Conservation (phyloP, 805 yeast genomes). For the Kodamaea hsintzibuensis region DNA sequence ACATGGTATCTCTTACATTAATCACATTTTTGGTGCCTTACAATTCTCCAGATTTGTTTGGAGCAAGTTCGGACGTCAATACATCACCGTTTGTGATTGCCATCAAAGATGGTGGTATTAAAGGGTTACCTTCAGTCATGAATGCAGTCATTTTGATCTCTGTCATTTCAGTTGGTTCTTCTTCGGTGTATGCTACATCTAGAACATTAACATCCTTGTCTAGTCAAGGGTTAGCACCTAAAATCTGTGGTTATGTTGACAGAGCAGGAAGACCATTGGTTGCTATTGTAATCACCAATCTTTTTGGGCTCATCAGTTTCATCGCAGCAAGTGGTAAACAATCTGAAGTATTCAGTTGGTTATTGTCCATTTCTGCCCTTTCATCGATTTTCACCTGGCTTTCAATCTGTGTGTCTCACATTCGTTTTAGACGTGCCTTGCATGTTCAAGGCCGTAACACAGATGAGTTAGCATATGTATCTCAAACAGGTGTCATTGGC, state of each 20-base stretch:
- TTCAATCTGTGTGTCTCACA: conserved; percentile 26
- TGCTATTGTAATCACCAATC: conserved; percentile 51
- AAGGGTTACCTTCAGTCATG: conserved; percentile 62
- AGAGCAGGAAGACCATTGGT: conserved; percentile 67
- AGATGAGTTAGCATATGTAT: conserved; percentile 23
- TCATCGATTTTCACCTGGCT: conserved; percentile 31
- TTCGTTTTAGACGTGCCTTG: conserved; percentile 28
- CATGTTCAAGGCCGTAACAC: conserved; percentile 22
- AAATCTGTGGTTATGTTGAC: conserved; percentile 59
- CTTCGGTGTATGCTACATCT: conserved; percentile 69
- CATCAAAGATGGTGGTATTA: conserved; percentile 60
- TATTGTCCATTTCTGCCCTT: conserved; percentile 27
- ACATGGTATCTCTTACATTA: conserved; percentile 30
- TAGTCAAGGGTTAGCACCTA: conserved; percentile 64
- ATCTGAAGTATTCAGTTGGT: conserved; percentile 25
- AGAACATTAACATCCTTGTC: conserved; percentile 66
- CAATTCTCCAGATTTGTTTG: conserved; percentile 30
- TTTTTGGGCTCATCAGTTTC: conserved; percentile 62
- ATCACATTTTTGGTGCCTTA: conserved; percentile 29
- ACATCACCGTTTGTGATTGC: conserved; percentile 84
- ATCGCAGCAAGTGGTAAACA: conserved; percentile 45
- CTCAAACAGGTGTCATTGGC: conserved; percentile 27
- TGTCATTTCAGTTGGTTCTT: conserved; percentile 69
- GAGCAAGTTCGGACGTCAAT: conserved; percentile 53
- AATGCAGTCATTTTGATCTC: conserved; percentile 70